Percentiles rank a stretch among this genome's conserved stretches.
These are phyloP conservation scores for Epithele typhae DNA, from an alignment of 768 basidiomycete genomes.

Conservation along the genomic window DNA sequence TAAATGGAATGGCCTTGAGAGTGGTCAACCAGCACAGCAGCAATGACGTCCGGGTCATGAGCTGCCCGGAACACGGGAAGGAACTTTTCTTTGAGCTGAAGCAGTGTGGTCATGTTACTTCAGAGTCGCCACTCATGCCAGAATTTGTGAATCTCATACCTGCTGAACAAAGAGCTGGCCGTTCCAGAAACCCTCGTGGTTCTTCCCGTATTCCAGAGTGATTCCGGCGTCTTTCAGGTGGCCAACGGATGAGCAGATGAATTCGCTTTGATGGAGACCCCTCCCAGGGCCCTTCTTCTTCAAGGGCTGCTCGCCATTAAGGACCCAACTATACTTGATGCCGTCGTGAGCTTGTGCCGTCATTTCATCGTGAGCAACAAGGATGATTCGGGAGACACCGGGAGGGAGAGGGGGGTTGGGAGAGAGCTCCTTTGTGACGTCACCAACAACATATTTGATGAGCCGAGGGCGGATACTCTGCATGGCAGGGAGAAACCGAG, in stretches of 20 bases:
- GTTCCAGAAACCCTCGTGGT: slow-evolving; percentile 37
- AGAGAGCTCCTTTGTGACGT: slow-evolving; percentile 9
- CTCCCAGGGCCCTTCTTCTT: slow-evolving; percentile 36
- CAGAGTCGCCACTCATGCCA: no score
- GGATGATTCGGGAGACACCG: no score
- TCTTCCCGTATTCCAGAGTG: slow-evolving; percentile 38
- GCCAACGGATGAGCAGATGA: slow-evolving; percentile 29
- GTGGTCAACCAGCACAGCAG: slow-evolving; percentile 36
- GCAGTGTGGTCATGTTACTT: no score
- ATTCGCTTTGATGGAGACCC: slow-evolving; percentile 33
- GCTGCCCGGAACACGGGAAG: slow-evolving; percentile 16
- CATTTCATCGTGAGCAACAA: slow-evolving; percentile 35
- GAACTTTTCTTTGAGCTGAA: slow-evolving; percentile 19
- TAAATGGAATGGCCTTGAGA: slow-evolving; percentile 40
- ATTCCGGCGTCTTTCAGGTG: slow-evolving; percentile 29
- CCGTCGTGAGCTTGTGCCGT: slow-evolving; percentile 37
- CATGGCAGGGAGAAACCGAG: slow-evolving; percentile 7
- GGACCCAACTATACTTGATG: slow-evolving; percentile 31
- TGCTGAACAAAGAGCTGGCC: slow-evolving; percentile 32
- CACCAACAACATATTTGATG: slow-evolving; percentile 10
- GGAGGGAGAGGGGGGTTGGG: slow-evolving; percentile 17
- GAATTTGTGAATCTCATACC: slow-evolving; percentile 21
- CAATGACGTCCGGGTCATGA: slow-evolving; percentile 25
- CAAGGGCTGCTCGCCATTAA: slow-evolving; percentile 29
- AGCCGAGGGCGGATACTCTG: background rate